Evolutionary conservation across 345 rosid species (phyloP).

Genomic region (Corchorus olitorius): DNA sequence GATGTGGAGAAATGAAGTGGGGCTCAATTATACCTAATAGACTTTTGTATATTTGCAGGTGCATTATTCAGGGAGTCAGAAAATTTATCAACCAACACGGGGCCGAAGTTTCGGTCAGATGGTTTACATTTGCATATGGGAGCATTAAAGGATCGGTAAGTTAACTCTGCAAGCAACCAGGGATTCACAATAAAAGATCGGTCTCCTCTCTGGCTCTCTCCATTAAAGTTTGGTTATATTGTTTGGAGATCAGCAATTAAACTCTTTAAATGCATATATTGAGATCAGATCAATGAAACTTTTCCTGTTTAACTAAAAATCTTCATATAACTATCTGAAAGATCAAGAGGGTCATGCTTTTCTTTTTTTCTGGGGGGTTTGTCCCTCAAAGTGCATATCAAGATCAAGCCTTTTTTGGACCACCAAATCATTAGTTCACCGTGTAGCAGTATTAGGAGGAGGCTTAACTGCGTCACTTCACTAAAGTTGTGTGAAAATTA

Average conservation of each 20-base stretch:
- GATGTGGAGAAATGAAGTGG: slow-evolving; percentile 17
- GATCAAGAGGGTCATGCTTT: slow-evolving; percentile 19
- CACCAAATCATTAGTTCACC: not conserved
- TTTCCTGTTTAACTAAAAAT: not conserved
- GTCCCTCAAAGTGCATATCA: not conserved
- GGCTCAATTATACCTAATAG: slow-evolving; percentile 4
- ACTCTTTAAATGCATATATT: not conserved
- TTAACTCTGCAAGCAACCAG: not conserved
- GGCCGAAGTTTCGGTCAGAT: not conserved
- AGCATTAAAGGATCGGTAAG: not conserved
- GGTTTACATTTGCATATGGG: not conserved
- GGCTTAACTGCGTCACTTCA: not conserved
- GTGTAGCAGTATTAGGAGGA: not conserved
- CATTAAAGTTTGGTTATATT: not conserved
- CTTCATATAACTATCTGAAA: not conserved
- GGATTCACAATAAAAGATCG: not conserved
- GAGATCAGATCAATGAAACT: not conserved
- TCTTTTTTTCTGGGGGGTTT: not conserved
- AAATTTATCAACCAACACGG: slow-evolving; percentile 3
- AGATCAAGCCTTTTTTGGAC: not conserved
- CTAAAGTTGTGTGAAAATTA: not conserved
- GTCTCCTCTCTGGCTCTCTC: too few relatives aligned
- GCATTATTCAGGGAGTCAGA: slow-evolving; percentile 4
- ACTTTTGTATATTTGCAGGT: not conserved
- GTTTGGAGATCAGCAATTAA: not conserved